Conservation (phyloP, 2,329 filamentous ascomycete species). For the Boeremia exigua region DNA sequence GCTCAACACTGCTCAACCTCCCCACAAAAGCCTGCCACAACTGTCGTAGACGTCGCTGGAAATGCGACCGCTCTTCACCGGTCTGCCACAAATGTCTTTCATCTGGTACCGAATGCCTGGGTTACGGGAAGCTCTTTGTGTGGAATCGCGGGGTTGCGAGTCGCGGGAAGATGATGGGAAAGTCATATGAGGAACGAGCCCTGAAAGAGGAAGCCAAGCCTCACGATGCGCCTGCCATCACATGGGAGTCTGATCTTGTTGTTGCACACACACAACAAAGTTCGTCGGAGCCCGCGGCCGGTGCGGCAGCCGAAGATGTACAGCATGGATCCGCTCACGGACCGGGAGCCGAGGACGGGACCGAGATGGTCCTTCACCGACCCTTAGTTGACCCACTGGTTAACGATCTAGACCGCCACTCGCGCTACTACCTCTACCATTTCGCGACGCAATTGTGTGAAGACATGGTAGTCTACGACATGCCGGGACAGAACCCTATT, state of each 20-base stretch:
- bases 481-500: constrained; percentile 55
- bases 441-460: constrained; percentile 59
- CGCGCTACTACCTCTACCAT: constrained; percentile 57
- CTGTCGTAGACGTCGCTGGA: constrained; percentile 65
- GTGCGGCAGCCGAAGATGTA: neutral
- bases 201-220: constrained; percentile 34
- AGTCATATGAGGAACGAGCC: constrained; percentile 52
- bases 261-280: constrained; percentile 9
- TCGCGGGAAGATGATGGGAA: constrained; percentile 61
- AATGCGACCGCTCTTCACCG: constrained; percentile 67
- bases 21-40: constrained; percentile 62
- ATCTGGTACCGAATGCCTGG: constrained; percentile 64
- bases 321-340: constrained; percentile 2
- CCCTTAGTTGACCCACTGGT: constrained; percentile 62
- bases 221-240: constrained; percentile 24
- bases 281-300: constrained; percentile 1
- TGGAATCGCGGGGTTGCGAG: constrained; percentile 64
- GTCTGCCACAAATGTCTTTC: constrained; percentile 65
- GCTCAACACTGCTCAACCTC: constrained; percentile 33
- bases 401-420: constrained; percentile 57
- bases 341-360: constrained; percentile 15
- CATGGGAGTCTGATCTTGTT: constrained; percentile 25
- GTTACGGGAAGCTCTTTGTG: constrained; percentile 66
- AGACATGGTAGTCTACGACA: constrained; percentile 59
- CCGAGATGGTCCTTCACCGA: constrained; percentile 44